Evolutionary conservation across 2,329 filamentous ascomycete species (phyloP), one percentile per base, ranked within the genome.

Genomic region (Apiospora pterosperma): DNA sequence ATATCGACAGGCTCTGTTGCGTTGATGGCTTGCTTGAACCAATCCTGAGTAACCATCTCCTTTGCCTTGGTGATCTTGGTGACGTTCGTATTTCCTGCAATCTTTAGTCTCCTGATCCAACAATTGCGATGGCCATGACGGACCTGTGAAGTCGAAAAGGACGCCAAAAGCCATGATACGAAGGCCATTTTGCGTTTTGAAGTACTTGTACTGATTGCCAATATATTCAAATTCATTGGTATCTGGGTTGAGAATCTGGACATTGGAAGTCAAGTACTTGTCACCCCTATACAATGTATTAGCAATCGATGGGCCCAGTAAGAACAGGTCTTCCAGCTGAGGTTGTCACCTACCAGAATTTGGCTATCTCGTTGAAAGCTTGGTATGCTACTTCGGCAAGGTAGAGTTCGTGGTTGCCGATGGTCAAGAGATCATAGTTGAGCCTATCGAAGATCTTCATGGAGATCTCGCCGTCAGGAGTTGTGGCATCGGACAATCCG

Each of bases 121-220:
- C 89, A 89, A 10, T 25, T 2, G 11, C 19, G n/a, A 60, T 79
- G 10, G 86, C 85, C 36, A 82, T 83, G 44, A 84, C 87, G 36
- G 90, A 83, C 65, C 8, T 77, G 80, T 92, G 72, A 99, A 99
- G 78, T 99, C 90, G 77, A 97, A 99, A 3, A 99, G 80, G 77
- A 99, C 98, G 2, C 96, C 96, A 76, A 99, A 94, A 0, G 95
- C 92, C 61, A 97, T 82, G 65, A 99, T 88, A 16, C 91, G 86
- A 66, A 97, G 88, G 5, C 90, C 91, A 69, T 92, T 92, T 69
- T 96, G 93, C 81, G 94, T 93, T 5, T 95, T 99, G 64, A 82
- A 80, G 69, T 81, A 81, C 48, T 78, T 77, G 64, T 82, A 77
- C 36, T 77, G 79, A 65, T 76, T 77, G 34, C 80, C 80, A 19